Conservation (phyloP, 306 rosid genomes). For the Arachis hypogaea region DNA sequence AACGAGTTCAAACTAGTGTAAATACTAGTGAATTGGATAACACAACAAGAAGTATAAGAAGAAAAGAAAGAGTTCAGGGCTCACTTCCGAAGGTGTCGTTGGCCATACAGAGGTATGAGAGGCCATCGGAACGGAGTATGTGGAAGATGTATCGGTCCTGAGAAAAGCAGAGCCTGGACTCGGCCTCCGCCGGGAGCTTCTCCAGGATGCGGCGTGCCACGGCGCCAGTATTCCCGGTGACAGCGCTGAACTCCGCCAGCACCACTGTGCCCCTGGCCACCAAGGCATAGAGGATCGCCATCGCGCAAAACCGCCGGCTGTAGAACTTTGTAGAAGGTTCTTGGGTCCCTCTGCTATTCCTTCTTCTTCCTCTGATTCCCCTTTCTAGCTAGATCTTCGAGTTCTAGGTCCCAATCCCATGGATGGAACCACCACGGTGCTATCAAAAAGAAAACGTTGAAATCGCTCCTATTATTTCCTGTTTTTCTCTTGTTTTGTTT, state of each 20-base stretch:
- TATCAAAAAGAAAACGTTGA: conserved; percentile 23
- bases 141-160: conserved; percentile 96
- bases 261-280: conserved; percentile 95
- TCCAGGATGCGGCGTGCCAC: conserved; percentile 91
- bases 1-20: conserved; percentile 6
- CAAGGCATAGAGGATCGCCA: conserved; percentile 95
- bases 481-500: not conserved
- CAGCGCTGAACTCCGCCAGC: conserved; percentile 95
- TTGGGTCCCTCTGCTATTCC: not conserved
- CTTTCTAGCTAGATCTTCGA: conserved; percentile 46
- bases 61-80: conserved; percentile 32
- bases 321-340: conserved; percentile 13
- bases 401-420: conserved; percentile 26
- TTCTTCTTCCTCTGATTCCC: not conserved
- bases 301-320: conserved; percentile 29
- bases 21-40: conserved; percentile 9
- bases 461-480: not conserved
- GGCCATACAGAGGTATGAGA: conserved; percentile 91
- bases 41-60: not conserved
- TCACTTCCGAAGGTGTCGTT: conserved; percentile 94
- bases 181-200: conserved; percentile 88
- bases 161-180: conserved; percentile 91
- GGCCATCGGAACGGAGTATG: conserved; percentile 80
- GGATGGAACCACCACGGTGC: conserved; percentile 7
- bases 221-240: conserved; percentile 89